Conservation (phyloP, 75 land plant genomes). For the Cryptomeria japonica region DNA sequence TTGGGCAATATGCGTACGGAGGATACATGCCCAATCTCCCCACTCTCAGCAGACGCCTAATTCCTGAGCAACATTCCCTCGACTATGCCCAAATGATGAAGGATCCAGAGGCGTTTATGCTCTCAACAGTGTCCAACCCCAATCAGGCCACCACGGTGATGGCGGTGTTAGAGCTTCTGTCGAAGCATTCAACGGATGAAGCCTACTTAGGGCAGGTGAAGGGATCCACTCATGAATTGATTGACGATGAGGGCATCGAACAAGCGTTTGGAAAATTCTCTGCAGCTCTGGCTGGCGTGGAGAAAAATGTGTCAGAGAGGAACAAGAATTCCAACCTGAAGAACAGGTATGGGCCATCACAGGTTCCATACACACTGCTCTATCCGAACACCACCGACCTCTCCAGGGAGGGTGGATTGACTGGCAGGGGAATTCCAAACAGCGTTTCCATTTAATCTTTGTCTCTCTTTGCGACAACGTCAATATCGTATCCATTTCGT, state of each 20-base stretch:
- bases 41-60: conserved; percentile 10
- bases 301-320: not conserved
- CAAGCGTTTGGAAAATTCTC: not conserved
- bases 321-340: not conserved
- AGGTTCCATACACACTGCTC: too few relatives aligned
- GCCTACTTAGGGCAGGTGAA: conserved; percentile 64
- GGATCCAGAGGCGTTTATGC: conserved; percentile 20
- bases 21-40: conserved; percentile 35
- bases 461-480: too few relatives aligned
- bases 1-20: conserved; percentile 41
- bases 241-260: conserved; percentile 18
- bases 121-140: conserved; percentile 32
- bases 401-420: too few relatives aligned
- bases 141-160: conserved; percentile 47
- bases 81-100: conserved; percentile 13
- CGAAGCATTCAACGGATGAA: conserved; percentile 79
- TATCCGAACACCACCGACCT: too few relatives aligned
- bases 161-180: conserved; percentile 52
- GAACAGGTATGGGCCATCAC: too few relatives aligned
- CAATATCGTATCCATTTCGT: too few relatives aligned
- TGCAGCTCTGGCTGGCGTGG: not conserved
- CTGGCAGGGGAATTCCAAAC: too few relatives aligned
- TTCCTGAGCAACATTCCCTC: conserved; percentile 21
- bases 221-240: conserved; percentile 17
- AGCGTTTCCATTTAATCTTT: conserved; percentile 17